Evolutionary conservation across 257 asterid species (phyloP).

Genomic region (Fraxinus pennsylvanica): DNA sequence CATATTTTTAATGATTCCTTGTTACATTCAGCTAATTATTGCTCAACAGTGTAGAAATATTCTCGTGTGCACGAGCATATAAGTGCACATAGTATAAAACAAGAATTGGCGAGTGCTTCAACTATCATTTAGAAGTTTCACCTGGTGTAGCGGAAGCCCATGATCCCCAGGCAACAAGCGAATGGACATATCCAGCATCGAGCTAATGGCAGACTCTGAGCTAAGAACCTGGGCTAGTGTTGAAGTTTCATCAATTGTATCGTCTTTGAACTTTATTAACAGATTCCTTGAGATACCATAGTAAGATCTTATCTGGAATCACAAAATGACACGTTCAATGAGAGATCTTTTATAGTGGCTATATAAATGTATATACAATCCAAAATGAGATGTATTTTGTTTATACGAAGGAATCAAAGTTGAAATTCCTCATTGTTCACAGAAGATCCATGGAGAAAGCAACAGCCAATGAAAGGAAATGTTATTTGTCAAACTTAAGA

Average conservation of each 20-base stretch:
- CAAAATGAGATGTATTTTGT: not conserved
- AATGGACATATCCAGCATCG: slow-evolving; percentile 91
- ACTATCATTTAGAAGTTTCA: slow-evolving; percentile 23
- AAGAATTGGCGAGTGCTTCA: not conserved
- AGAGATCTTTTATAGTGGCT: not conserved
- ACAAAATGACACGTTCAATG: slow-evolving; percentile 20
- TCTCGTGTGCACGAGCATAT: not conserved
- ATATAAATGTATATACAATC: not conserved
- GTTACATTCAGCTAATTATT: slow-evolving; percentile 8
- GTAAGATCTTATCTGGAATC: slow-evolving; percentile 78
- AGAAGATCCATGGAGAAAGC: not conserved
- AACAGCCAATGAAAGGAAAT: not conserved
- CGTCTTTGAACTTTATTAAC: slow-evolving; percentile 86
- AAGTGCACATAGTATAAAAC: not conserved
- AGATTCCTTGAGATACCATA: slow-evolving; percentile 91
- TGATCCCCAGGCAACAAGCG: slow-evolving; percentile 92
- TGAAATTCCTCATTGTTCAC: not conserved
- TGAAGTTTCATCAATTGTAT: slow-evolving; percentile 85
- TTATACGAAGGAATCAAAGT: not conserved
- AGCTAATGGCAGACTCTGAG: slow-evolving; percentile 85
- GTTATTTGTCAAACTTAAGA: not conserved
- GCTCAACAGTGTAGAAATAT: not conserved
- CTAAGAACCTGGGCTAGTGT: slow-evolving; percentile 86
- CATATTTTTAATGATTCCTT: not conserved
- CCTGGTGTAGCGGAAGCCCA: slow-evolving; percentile 94